A percentile compares a stretch with the other conserved stretches of the same genome.
Evolutionary conservation across 2,329 filamentous ascomycete genomes (phyloP).

Genomic region (Diaporthe citri): DNA sequence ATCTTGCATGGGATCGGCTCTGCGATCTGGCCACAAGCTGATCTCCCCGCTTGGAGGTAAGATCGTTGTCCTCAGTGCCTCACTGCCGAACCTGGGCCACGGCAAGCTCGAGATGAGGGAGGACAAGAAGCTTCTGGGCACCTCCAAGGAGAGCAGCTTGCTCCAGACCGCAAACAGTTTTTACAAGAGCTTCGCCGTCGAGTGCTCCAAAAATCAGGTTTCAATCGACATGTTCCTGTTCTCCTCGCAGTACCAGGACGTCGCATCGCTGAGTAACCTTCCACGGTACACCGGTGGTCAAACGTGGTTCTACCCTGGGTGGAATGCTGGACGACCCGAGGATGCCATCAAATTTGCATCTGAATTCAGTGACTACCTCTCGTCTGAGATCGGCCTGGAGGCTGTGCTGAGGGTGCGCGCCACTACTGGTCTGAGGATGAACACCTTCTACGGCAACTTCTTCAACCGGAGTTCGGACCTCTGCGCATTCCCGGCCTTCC

Average conservation of each 20-base stretch:
- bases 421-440: slow-evolving; percentile 95
- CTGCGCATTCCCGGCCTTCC: slow-evolving; percentile 97
- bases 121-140: slow-evolving; percentile 95
- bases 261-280: slow-evolving; percentile 94
- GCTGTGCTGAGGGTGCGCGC: slow-evolving; percentile 95
- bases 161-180: slow-evolving; percentile 95
- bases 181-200: slow-evolving; percentile 99
- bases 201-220: slow-evolving; percentile 98
- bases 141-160: slow-evolving; percentile 88
- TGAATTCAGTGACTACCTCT: slow-evolving; percentile 97
- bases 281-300: slow-evolving; percentile 97
- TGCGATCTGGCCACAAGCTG: slow-evolving; percentile 94
- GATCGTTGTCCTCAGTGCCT: slow-evolving; percentile 90
- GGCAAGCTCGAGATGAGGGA: slow-evolving; percentile 94
- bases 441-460: slow-evolving; percentile 98
- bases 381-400: slow-evolving; percentile 94
- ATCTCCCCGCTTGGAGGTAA: slow-evolving; percentile 96
- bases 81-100: slow-evolving; percentile 88
- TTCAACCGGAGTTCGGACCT: slow-evolving; percentile 98
- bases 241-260: slow-evolving; percentile 96
- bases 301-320: slow-evolving; percentile 98
- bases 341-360: slow-evolving; percentile 98
- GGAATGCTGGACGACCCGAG: slow-evolving; percentile 93
- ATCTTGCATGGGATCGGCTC: slow-evolving; percentile 94
- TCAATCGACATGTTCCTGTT: slow-evolving; percentile 99